Evolutionary conservation across 495 filamentous ascomycete genomes (phyloP).

Genomic region (Delitschia confertaspora): DNA sequence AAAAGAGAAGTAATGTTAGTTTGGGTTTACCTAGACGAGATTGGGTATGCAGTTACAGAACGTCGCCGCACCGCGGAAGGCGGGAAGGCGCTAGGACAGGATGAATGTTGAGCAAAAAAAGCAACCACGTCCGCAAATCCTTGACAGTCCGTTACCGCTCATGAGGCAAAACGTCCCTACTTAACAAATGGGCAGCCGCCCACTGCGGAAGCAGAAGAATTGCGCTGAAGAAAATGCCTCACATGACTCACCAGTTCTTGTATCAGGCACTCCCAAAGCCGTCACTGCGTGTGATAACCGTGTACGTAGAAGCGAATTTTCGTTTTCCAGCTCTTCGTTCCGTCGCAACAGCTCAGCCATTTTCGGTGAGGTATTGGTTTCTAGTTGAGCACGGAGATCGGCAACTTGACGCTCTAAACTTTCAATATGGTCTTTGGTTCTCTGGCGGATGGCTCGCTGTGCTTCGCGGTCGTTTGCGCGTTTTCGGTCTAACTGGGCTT

Average conservation of each 20-base stretch:
- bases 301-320: slow-evolving; percentile 36
- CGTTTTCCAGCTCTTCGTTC: slow-evolving; percentile 47
- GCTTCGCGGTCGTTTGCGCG: slow-evolving; percentile 84
- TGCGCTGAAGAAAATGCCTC: slow-evolving; percentile 5
- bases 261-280: slow-evolving; percentile 21
- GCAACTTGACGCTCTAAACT: slow-evolving; percentile 60
- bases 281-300: slow-evolving; percentile 29
- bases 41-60: neutral
- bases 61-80: neutral
- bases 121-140: neutral
- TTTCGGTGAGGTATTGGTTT: slow-evolving; percentile 33
- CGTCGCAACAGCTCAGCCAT: slow-evolving; percentile 43
- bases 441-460: slow-evolving; percentile 73
- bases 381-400: slow-evolving; percentile 45
- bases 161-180: no score
- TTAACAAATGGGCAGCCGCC: no score
- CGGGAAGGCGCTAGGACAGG: no score
- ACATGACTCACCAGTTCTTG: slow-evolving; percentile 19
- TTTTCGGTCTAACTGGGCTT: slow-evolving; percentile 59
- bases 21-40: no score
- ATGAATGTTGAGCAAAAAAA: neutral
- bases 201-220: slow-evolving; percentile 9
- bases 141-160: no score
- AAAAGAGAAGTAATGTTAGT: no score
- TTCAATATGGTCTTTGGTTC: slow-evolving; percentile 76